Evolutionary conservation across 352 stramenopile genomes (phyloP).

Genomic region (Pythium vanterpoolii): DNA sequence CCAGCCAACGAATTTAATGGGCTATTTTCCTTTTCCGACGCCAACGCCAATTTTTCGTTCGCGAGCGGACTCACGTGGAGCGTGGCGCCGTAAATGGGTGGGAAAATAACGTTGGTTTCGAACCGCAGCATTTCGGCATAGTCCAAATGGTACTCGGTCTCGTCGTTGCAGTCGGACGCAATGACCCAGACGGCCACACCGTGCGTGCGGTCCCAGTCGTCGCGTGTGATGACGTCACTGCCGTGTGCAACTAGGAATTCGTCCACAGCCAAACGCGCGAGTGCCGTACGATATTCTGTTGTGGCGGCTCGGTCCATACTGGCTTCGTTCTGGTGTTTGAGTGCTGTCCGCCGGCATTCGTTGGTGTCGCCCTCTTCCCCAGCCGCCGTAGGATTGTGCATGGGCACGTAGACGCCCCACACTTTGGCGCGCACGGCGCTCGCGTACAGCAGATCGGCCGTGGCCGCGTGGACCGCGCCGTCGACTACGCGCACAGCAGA

Average conservation of each 20-base stretch:
- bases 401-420: slow-evolving; percentile 68
- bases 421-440: slow-evolving; percentile 55
- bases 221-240: not conserved
- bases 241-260: slow-evolving; percentile 48
- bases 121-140: slow-evolving; percentile 71
- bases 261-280: slow-evolving; percentile 42
- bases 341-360: not conserved
- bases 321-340: slow-evolving; percentile 5
- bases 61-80: slow-evolving; percentile 64
- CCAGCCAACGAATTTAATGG: slow-evolving; percentile 19
- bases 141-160: slow-evolving; percentile 71
- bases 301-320: slow-evolving; percentile 5
- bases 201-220: slow-evolving; percentile 25
- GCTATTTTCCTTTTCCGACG: too few relatives aligned
- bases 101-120: slow-evolving; percentile 70
- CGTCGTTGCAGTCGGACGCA: slow-evolving; percentile 53
- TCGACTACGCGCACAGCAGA: slow-evolving; percentile 40
- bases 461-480: slow-evolving; percentile 36
- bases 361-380: slow-evolving; percentile 6
- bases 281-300: slow-evolving; percentile 31
- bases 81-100: slow-evolving; percentile 69
- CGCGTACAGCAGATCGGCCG: slow-evolving; percentile 50
- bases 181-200: slow-evolving; percentile 71
- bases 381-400: not conserved
- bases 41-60: slow-evolving; percentile 11